Base-by-base conservation (phyloP, 2,329 filamentous ascomycete genomes). In the Coniella lustricola region DNA sequence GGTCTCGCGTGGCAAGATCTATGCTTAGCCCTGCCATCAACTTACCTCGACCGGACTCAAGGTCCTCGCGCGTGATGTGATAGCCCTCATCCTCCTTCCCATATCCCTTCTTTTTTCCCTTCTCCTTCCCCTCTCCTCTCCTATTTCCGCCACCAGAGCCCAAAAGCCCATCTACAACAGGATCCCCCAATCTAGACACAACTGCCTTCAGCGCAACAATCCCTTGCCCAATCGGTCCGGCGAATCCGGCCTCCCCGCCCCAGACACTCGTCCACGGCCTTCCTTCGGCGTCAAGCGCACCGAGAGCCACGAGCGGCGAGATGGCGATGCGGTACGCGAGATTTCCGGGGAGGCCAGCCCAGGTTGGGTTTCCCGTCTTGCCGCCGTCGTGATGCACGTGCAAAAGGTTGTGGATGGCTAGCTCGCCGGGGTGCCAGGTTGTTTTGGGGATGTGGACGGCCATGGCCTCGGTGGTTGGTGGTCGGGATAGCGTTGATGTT, bases 211-310 rank as follows among this genome's bases (percentile, higher is more conserved):
- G 25, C 12, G 25, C 29, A 3, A 94, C 70, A 9, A 87, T 72
- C 1, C 71, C 75, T 2, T 79, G 81, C 0, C n/a, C n/a, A n/a
- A 90, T 67, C 0, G 79, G 75, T 41, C 75, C 71, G 0, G 81
- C 79, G 56, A 91, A 86, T 0, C 85, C 85, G 1, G 75, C 65
- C 50, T 82, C 71, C 14, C 88, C 88, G n/a, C 87, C 87, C 80
- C 85, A 85, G 7, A 94, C 54, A 0, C 85, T 85, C 14, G 84
- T 85, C 88, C 88, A 94, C 1, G 85, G 87, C 17, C 78, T 69
- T 2, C 76, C 75, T 17, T 80, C 59, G 2, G 67, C 64, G 59
- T 93, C 87, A 1, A 90, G 66, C 0, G 85, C 79, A 1, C 88
- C 88, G 16, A 94, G 66, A 0, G 86, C 87, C 13, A 93, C 70